These are phyloP conservation scores for Nigrospora sphaerica DNA, from an alignment of 2,329 filamentous ascomycete genomes.

Conservation along the genomic window DNA sequence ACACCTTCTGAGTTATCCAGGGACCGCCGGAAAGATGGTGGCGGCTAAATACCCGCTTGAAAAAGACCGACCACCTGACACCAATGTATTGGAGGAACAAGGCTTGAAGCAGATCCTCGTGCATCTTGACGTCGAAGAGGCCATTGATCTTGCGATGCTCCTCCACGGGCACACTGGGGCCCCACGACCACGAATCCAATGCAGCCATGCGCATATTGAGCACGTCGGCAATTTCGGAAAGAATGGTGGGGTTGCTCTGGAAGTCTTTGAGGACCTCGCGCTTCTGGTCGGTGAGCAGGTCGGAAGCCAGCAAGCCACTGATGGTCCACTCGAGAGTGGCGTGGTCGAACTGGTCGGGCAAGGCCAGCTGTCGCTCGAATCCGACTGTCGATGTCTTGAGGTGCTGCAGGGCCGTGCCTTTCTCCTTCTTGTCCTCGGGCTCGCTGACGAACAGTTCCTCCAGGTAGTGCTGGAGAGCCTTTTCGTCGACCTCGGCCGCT, in stretches of 20 bases:
- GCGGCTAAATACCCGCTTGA: conserved; percentile 27
- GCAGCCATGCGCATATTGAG: conserved; percentile 42
- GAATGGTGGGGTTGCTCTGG: conserved; percentile 28
- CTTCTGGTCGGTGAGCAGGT: conserved; percentile 35
- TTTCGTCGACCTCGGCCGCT: conserved; percentile 26
- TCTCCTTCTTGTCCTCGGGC: conserved; percentile 16
- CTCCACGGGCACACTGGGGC: conserved; percentile 29
- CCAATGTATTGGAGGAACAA: conserved; percentile 45
- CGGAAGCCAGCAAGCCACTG: conserved; percentile 32
- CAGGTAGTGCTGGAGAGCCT: conserved; percentile 30
- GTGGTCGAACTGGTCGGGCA: conserved; percentile 26
- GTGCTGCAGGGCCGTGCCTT: conserved; percentile 9
- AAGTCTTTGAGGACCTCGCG: conserved; percentile 35
- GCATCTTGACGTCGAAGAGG: conserved; percentile 41
- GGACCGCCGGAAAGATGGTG: conserved; percentile 23
- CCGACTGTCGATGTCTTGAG: conserved; percentile 18
- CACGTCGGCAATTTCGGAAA: conserved; percentile 43
- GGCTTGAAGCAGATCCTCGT: conserved; percentile 43
- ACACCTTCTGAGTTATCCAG: conserved; percentile 22
- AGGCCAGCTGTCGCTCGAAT: conserved; percentile 22
- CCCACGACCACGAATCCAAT: conserved; percentile 40
- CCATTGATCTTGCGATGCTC: conserved; percentile 41
- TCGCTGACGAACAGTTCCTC: conserved; percentile 29
- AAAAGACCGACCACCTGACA: conserved; percentile 35
- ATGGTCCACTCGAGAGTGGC: conserved; percentile 30